phyloP scores from a whole-genome alignment of 441 rosid species.

The Euphorbia corollata region DNA sequence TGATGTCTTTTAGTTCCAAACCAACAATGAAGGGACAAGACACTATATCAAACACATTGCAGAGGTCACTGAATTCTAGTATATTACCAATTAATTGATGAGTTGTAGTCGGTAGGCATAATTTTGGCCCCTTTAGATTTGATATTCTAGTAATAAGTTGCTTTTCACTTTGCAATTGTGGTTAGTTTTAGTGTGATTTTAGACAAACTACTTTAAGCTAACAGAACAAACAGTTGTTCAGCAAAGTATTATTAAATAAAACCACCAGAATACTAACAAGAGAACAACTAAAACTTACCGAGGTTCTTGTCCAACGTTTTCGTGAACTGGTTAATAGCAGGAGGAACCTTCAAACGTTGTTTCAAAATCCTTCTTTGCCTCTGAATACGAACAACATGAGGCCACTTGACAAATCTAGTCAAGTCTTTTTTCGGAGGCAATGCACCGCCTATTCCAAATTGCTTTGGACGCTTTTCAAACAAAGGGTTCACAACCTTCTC shows the following conservation, averaged over 20 bases:
- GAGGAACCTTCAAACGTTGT: slow-evolving; percentile 92
- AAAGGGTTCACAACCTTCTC: slow-evolving; percentile 77
- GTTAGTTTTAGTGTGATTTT: too few relatives aligned
- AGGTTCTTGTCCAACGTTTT: slow-evolving; percentile 90
- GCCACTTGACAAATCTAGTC: slow-evolving; percentile 71
- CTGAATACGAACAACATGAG: slow-evolving; percentile 69
- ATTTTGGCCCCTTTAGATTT: too few relatives aligned
- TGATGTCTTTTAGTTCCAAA: too few relatives aligned
- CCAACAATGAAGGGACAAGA: too few relatives aligned
- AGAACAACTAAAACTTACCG: slow-evolving; percentile 28
- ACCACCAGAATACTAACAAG: neutral
- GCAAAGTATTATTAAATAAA: neutral
- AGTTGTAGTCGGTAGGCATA: too few relatives aligned
- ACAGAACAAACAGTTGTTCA: too few relatives aligned
- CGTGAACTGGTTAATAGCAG: slow-evolving; percentile 78
- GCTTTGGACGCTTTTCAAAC: slow-evolving; percentile 81
- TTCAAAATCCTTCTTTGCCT: slow-evolving; percentile 77
- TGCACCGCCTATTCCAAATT: slow-evolving; percentile 87
- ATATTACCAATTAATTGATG: too few relatives aligned
- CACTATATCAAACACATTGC: too few relatives aligned
- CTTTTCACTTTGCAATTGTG: too few relatives aligned
- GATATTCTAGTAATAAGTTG: too few relatives aligned
- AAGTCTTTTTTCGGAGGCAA: slow-evolving; percentile 77
- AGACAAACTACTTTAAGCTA: too few relatives aligned
- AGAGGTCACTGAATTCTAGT: too few relatives aligned